A percentile compares a stretch with the other conserved stretches of the same genome.
Conservation (phyloP, 108 stramenopile species). For the Cyclotella baltica region DNA sequence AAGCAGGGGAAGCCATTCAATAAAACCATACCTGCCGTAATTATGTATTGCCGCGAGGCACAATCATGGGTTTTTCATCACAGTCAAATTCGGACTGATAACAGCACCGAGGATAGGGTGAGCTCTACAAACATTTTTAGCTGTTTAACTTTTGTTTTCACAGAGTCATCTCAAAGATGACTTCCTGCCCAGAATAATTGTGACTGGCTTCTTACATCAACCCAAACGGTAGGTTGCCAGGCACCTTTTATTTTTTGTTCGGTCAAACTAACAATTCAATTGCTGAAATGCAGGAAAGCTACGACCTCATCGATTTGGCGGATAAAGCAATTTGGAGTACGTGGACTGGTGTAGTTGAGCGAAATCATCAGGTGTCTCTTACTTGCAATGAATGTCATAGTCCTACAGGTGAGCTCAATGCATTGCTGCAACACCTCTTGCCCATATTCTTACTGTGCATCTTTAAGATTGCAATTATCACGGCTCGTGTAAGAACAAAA, state of each 20-base stretch:
- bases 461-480: slow-evolving; percentile 4
- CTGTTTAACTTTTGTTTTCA: too few relatives aligned
- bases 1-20: slow-evolving; percentile 30
- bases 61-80: slow-evolving; percentile 7
- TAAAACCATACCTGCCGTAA: slow-evolving; percentile 31
- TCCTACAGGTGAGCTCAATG: neutral
- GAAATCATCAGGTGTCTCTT: neutral
- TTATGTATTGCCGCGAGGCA: slow-evolving; percentile 30
- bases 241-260: too few relatives aligned
- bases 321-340: slow-evolving; percentile 28
- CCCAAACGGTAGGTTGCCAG: neutral
- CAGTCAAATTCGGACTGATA: neutral
- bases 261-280: too few relatives aligned
- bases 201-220: slow-evolving; percentile 6
- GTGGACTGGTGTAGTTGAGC: slow-evolving; percentile 29
- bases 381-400: slow-evolving; percentile 10
- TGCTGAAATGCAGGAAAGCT: slow-evolving; percentile 22
- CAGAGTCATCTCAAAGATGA: too few relatives aligned
- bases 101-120: too few relatives aligned
- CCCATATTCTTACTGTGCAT: neutral
- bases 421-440: neutral
- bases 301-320: slow-evolving; percentile 38
- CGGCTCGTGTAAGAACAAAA: neutral
- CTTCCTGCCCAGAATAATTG: slow-evolving; percentile 4
- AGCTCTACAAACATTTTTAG: too few relatives aligned